Evolutionary conservation across 768 basidiomycete genomes (phyloP).

Genomic region (Pulveroboletus sp.): DNA sequence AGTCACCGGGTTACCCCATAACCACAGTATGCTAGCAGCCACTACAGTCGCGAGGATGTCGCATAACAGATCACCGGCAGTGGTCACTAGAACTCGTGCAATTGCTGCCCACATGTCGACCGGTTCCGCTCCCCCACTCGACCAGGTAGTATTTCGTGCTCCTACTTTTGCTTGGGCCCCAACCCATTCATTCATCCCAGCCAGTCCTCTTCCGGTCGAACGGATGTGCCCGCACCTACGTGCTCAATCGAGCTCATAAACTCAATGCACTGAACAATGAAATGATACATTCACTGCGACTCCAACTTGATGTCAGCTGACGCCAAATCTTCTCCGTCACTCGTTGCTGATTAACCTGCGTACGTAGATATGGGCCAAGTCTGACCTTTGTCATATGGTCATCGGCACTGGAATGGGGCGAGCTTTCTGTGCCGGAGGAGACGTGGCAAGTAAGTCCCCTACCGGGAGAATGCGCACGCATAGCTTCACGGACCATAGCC

Average conservation of each 20-base stretch:
- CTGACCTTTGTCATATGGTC: conserved; percentile 67
- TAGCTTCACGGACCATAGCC: conserved; percentile 34
- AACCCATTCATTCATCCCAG: conserved; percentile 29
- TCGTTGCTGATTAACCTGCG: conserved; percentile 6
- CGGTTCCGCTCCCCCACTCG: conserved; percentile 8
- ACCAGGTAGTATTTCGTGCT: conserved; percentile 19
- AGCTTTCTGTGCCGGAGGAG: conserved; percentile 93
- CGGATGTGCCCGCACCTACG: conserved; percentile 58
- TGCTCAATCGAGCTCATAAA: conserved; percentile 75
- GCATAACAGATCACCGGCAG: conserved; percentile 23
- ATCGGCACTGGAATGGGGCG: conserved; percentile 66
- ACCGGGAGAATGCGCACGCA: neutral
- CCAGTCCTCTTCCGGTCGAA: conserved; percentile 69
- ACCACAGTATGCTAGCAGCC: conserved; percentile 26
- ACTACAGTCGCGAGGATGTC: conserved; percentile 27
- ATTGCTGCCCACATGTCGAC: conserved; percentile 36
- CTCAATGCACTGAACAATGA: conserved; percentile 76
- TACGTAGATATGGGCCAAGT: conserved; percentile 68
- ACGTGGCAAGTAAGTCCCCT: conserved; percentile 70
- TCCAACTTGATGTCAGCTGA: conserved; percentile 67
- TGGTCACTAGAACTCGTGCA: conserved; percentile 28
- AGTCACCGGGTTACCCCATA: neutral
- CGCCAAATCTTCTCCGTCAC: neutral
- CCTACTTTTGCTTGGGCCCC: neutral
- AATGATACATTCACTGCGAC: conserved; percentile 69